These are phyloP conservation scores for Begonia masoniana DNA, from an alignment of 306 rosid species.

Conservation along the genomic window DNA sequence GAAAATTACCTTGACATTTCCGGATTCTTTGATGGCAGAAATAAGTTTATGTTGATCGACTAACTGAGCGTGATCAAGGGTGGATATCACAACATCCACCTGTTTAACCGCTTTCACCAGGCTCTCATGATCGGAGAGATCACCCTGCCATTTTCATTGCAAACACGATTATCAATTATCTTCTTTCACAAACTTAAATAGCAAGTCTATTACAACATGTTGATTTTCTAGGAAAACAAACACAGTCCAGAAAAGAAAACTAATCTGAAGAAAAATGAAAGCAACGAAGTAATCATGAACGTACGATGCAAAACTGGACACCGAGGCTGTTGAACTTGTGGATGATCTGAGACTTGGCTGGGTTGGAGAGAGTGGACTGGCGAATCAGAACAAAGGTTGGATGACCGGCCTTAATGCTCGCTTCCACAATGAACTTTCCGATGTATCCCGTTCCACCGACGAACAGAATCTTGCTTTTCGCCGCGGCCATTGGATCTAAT, in stretches of 20 bases:
- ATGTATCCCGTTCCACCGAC: conserved; percentile 28
- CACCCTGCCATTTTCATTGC: conserved; percentile 13
- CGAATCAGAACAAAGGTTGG: conserved; percentile 21
- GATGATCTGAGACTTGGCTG: conserved; percentile 16
- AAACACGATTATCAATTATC: background rate
- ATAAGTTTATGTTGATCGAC: conserved; percentile 20
- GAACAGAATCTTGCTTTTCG: conserved; percentile 21
- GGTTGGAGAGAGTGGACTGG: conserved; percentile 14
- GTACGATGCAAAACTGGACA: conserved; percentile 13
- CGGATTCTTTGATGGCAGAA: conserved; percentile 29
- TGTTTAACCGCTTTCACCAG: conserved; percentile 27
- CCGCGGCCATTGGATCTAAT: conserved; percentile 1
- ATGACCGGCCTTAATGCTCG: conserved; percentile 28
- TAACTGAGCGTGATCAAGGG: conserved; percentile 17
- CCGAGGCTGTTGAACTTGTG: conserved; percentile 15
- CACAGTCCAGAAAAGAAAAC: background rate
- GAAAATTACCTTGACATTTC: conserved; percentile 20
- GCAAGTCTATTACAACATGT: too few relatives aligned
- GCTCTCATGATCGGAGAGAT: conserved; percentile 18
- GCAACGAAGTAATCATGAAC: background rate
- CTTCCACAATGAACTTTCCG: conserved; percentile 25
- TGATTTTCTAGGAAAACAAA: background rate
- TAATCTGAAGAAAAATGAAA: background rate
- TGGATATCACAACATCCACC: conserved; percentile 29
- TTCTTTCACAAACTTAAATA: too few relatives aligned